Percentiles rank a stretch among this genome's conserved stretches.
phyloP scores from a whole-genome alignment of 768 basidiomycete genomes.

The Ramaria rubella region DNA sequence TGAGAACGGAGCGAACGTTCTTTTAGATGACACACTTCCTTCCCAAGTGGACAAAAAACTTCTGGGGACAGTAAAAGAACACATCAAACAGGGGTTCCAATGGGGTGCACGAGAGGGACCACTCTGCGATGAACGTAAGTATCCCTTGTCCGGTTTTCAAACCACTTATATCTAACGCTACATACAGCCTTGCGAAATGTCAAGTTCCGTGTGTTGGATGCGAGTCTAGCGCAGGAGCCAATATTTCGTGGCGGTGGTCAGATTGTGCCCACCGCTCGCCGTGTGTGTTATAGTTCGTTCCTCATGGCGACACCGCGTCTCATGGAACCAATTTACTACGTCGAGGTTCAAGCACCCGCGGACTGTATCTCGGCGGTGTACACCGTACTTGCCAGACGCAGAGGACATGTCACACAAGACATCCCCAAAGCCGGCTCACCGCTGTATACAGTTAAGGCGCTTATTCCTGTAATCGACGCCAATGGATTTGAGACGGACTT shows the following conservation, averaged over 20 bases:
- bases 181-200: conserved; percentile 90
- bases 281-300: conserved; percentile 99
- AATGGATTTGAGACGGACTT: conserved; percentile 99
- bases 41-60: conserved; percentile 96
- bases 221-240: conserved; percentile 86
- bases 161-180: conserved; percentile 1
- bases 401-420: conserved; percentile 99
- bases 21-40: conserved; percentile 93
- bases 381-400: conserved; percentile 93
- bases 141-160: conserved; percentile 7
- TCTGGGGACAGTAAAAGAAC: conserved; percentile 82
- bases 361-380: conserved; percentile 99
- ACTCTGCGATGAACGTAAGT: conserved; percentile 96
- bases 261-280: conserved; percentile 96
- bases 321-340: conserved; percentile 98
- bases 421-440: conserved; percentile 97
- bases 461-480: conserved; percentile 97
- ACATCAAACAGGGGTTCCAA: conserved; percentile 98
- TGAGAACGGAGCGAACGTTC: conserved; percentile 87
- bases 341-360: conserved; percentile 98
- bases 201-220: conserved; percentile 93
- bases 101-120: conserved; percentile 99
- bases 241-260: conserved; percentile 98
- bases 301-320: conserved; percentile 93
- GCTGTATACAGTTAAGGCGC: conserved; percentile 94